Evolutionary conservation across 2,329 filamentous ascomycete species (phyloP).

Genomic region (Metarhizium robertsii): DNA sequence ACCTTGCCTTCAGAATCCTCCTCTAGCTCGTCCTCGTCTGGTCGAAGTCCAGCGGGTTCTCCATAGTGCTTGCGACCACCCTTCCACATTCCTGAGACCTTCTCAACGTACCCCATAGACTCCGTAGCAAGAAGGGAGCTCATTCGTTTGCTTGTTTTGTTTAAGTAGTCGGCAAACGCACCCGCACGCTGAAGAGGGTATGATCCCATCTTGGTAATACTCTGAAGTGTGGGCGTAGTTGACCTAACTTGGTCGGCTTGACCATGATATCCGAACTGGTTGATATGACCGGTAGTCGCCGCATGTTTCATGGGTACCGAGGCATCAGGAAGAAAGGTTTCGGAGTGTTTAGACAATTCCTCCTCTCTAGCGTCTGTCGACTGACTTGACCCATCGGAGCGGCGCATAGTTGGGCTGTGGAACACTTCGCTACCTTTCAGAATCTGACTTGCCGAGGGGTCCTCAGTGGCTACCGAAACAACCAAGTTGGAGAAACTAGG

Average conservation of each 20-base stretch:
- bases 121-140: constrained; percentile 76
- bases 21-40: constrained; percentile 46
- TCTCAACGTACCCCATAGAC: constrained; percentile 93
- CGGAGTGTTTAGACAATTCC: constrained; percentile 6
- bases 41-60: constrained; percentile 41
- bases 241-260: constrained; percentile 11
- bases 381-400: constrained; percentile 32
- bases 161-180: constrained; percentile 71
- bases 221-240: constrained; percentile 37
- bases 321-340: constrained; percentile 6
- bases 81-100: constrained; percentile 95
- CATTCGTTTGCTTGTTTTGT: constrained; percentile 70
- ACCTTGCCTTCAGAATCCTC: constrained; percentile 55
- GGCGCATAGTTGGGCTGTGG: constrained; percentile 61
- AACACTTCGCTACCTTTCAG: constrained; percentile 83
- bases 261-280: constrained; percentile 19
- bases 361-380: constrained; percentile 12
- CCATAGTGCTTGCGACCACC: constrained; percentile 85
- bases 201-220: constrained; percentile 50
- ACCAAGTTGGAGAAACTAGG: constrained; percentile 63
- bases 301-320: constrained; percentile 16
- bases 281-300: constrained; percentile 29
- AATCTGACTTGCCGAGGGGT: constrained; percentile 86
- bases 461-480: constrained; percentile 58
- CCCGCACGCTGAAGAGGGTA: constrained; percentile 80